phyloP scores from a whole-genome alignment of 1,284 basidiomycete species.

The Ceratobasidium sp. region DNA sequence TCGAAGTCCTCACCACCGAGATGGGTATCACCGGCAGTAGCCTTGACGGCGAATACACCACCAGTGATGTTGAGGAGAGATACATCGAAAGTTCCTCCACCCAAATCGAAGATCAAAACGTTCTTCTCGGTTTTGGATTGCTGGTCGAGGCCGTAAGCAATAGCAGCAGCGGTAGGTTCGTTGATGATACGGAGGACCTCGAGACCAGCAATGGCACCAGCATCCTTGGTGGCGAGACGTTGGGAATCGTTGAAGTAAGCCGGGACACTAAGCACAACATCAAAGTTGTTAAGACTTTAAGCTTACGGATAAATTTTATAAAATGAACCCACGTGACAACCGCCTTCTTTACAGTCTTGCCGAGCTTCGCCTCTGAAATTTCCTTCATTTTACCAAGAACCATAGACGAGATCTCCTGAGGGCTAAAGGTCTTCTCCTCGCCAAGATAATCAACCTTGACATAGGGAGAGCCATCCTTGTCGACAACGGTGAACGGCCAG shows the following conservation, averaged over 20 bases:
- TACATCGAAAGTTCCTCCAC: slow-evolving; percentile 86
- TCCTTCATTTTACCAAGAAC: slow-evolving; percentile 99
- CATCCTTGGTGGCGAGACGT: slow-evolving; percentile 73
- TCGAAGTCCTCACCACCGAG: slow-evolving; percentile 96
- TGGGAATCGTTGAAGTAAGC: slow-evolving; percentile 80
- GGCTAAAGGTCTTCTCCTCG: slow-evolving; percentile 70
- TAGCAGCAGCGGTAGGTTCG: slow-evolving; percentile 67
- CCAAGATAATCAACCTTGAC: slow-evolving; percentile 66
- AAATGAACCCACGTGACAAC: slow-evolving; percentile 64
- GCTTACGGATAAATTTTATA: slow-evolving; percentile 48
- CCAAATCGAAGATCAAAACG: slow-evolving; percentile 99
- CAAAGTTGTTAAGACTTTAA: slow-evolving; percentile 12
- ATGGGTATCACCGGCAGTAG: slow-evolving; percentile 67
- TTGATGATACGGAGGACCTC: slow-evolving; percentile 79
- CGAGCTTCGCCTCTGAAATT: slow-evolving; percentile 72
- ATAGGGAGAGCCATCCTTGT: slow-evolving; percentile 68
- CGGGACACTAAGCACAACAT: slow-evolving; percentile 67
- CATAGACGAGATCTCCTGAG: slow-evolving; percentile 93
- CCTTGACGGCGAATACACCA: slow-evolving; percentile 75
- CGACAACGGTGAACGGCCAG: slow-evolving; percentile 75
- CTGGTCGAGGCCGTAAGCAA: slow-evolving; percentile 71
- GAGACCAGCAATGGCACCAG: slow-evolving; percentile 72
- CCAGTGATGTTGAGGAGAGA: slow-evolving; percentile 72
- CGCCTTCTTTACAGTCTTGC: slow-evolving; percentile 73
- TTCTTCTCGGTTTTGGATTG: slow-evolving; percentile 95